Conservation (phyloP, 139 green algal species). For the Marvania coccoides region DNA sequence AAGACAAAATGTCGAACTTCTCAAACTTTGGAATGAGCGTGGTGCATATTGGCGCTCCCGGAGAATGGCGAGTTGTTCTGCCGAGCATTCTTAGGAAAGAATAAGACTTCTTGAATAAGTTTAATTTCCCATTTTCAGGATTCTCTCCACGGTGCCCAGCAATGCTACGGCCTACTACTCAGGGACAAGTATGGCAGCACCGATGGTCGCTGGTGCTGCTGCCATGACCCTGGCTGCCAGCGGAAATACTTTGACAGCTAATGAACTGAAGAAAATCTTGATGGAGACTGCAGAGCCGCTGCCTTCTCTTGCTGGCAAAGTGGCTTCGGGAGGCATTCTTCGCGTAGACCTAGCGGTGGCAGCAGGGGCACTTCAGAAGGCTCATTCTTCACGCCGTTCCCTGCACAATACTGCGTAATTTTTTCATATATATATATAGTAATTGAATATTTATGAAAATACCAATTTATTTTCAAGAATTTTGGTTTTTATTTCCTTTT, state of each 20-base stretch:
- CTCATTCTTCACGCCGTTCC: not conserved
- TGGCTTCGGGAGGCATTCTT: not conserved
- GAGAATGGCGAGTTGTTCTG: not conserved
- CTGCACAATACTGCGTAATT: not conserved
- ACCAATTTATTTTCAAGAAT: not conserved
- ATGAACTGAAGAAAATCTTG: not conserved
- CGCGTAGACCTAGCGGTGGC: not conserved
- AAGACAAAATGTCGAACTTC: constrained; percentile 1
- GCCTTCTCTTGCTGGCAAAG: not conserved
- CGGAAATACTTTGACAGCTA: not conserved
- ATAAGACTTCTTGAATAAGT: not conserved
- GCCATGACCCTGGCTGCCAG: not conserved
- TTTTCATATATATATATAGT: not conserved
- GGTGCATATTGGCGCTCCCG: not conserved
- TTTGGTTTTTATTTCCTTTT: not conserved
- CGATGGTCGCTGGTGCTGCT: not conserved
- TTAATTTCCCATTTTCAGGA: not conserved
- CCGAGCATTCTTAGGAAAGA: no score
- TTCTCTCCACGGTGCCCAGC: not conserved
- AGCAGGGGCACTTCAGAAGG: not conserved
- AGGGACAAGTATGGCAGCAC: not conserved
- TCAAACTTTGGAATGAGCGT: not conserved
- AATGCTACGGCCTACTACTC: not conserved
- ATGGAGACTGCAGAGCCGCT: not conserved
- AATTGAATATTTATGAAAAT: not conserved